Evolutionary conservation across 2,329 filamentous ascomycete genomes (phyloP).

Genomic region (Diaporthe vexans): DNA sequence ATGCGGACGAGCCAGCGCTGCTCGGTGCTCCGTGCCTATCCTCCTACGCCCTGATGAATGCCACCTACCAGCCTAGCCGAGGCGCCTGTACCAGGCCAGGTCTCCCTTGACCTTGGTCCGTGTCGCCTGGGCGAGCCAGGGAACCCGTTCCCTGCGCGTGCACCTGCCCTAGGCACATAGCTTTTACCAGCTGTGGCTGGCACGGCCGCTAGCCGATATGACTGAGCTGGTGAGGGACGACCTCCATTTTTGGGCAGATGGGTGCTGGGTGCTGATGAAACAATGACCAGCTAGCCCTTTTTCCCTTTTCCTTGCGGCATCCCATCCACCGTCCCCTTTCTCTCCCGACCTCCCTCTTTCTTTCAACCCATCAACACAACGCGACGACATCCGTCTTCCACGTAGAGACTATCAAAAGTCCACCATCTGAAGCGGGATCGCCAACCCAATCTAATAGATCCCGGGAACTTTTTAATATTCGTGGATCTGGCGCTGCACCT

Average conservation of each 20-base stretch:
- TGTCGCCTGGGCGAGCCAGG: not conserved
- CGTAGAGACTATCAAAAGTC: constrained; percentile 36
- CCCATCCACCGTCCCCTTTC: constrained; percentile 44
- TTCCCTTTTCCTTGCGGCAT: constrained; percentile 37
- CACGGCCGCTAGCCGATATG: constrained; percentile 31
- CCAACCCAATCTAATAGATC: constrained; percentile 26
- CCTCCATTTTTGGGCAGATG: constrained; percentile 34
- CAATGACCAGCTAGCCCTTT: constrained; percentile 37
- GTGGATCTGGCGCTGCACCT: constrained; percentile 32
- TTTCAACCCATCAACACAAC: constrained; percentile 47
- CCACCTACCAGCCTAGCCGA: not conserved
- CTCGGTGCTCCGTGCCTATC: not conserved
- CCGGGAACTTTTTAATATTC: constrained; percentile 16
- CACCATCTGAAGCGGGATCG: constrained; percentile 31
- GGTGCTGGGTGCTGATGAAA: constrained; percentile 38
- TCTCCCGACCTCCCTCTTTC: constrained; percentile 32
- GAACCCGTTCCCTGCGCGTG: not conserved
- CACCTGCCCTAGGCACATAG: constrained; percentile 2
- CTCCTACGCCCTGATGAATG: not conserved
- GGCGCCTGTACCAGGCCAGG: constrained; percentile 3
- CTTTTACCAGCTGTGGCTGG: constrained; percentile 15
- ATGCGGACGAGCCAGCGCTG: not conserved
- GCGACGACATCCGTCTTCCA: constrained; percentile 35
- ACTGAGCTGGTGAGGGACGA: constrained; percentile 22
- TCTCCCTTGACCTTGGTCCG: constrained; percentile 8